A percentile compares a stretch with the other conserved stretches of the same genome.
phyloP scores from a whole-genome alignment of 1,139 yeast genomes.

The Magnusiomyces fungicola region DNA sequence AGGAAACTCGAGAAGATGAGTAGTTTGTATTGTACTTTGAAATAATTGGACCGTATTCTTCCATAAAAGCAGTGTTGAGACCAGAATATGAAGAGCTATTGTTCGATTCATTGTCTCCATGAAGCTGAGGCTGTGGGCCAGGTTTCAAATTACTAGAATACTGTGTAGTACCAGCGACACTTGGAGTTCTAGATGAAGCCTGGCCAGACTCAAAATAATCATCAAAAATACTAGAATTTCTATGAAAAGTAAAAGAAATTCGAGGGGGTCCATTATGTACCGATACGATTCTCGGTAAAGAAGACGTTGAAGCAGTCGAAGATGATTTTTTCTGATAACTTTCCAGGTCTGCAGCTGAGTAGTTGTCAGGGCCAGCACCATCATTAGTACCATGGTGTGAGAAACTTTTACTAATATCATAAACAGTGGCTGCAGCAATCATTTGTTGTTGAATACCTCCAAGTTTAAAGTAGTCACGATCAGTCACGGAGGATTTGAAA shows the following conservation, averaged over 20 bases:
- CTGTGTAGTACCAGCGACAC: background rate
- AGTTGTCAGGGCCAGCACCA: background rate
- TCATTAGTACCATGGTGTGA: background rate
- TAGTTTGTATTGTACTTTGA: constrained; percentile 4
- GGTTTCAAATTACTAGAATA: background rate
- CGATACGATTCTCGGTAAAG: constrained; percentile 1
- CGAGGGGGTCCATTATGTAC: constrained; percentile 15
- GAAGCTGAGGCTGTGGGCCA: too few species aligned
- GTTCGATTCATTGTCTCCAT: constrained; percentile 3
- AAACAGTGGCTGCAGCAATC: too few species aligned
- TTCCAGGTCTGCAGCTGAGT: background rate
- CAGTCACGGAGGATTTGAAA: background rate
- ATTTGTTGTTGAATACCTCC: background rate
- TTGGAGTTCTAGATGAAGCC: background rate
- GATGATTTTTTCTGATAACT: background rate
- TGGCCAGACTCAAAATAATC: background rate
- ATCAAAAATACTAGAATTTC: constrained; percentile 15
- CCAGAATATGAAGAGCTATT: constrained; percentile 10
- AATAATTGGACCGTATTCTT: constrained; percentile 12
- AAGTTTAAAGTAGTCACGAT: background rate
- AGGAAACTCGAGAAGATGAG: background rate
- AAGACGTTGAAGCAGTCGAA: background rate
- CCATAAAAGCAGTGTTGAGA: constrained; percentile 5
- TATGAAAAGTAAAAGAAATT: constrained; percentile 18
- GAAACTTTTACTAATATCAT: too few species aligned